Percentiles rank a stretch among this genome's conserved stretches.
These are phyloP conservation scores for Blastobotrys niveus DNA, from an alignment of 1,139 yeast species.

Conservation along the genomic window DNA sequence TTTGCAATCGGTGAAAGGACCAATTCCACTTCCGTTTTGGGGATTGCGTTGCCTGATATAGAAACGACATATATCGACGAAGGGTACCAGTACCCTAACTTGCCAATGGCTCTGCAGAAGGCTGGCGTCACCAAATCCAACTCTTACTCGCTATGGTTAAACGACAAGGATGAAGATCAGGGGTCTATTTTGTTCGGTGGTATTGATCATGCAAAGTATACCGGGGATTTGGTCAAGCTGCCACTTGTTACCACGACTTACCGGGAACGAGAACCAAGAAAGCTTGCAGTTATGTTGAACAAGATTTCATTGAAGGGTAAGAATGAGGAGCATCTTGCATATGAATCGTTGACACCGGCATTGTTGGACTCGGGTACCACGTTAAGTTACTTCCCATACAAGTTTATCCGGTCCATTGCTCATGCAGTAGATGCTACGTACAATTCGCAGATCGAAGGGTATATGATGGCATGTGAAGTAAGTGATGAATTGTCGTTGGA, in stretches of 20 bases:
- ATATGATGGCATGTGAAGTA: slow-evolving; percentile 13
- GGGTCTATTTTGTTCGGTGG: slow-evolving; percentile 48
- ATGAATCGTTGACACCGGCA: slow-evolving; percentile 12
- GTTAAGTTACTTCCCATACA: slow-evolving; percentile 28
- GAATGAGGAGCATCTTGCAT: slow-evolving; percentile 1
- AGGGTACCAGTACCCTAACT: slow-evolving; percentile 19
- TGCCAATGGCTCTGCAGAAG: slow-evolving; percentile 15
- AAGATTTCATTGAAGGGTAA: slow-evolving; percentile 5
- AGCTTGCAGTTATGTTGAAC: slow-evolving; percentile 11
- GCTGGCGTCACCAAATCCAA: slow-evolving; percentile 45
- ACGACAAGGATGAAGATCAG: slow-evolving; percentile 24
- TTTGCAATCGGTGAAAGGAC: slow-evolving; percentile 46
- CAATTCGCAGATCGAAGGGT: slow-evolving; percentile 16
- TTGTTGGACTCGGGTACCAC: slow-evolving; percentile 33
- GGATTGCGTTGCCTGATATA: slow-evolving; percentile 45
- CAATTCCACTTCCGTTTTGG: slow-evolving; percentile 46
- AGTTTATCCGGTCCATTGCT: slow-evolving; percentile 20
- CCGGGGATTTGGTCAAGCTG: slow-evolving; percentile 28
- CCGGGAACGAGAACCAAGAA: too few species aligned
- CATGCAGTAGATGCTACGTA: slow-evolving; percentile 25
- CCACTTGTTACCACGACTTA: slow-evolving; percentile 21
- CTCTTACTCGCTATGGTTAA: slow-evolving; percentile 40
- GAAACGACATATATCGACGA: slow-evolving; percentile 30
- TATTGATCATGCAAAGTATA: slow-evolving; percentile 45
- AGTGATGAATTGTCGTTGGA: slow-evolving; percentile 21